Percentiles rank a stretch among this genome's conserved stretches.
phyloP scores from a whole-genome alignment of 164 flowering plant genomes.

The Brasenia schreberi region DNA sequence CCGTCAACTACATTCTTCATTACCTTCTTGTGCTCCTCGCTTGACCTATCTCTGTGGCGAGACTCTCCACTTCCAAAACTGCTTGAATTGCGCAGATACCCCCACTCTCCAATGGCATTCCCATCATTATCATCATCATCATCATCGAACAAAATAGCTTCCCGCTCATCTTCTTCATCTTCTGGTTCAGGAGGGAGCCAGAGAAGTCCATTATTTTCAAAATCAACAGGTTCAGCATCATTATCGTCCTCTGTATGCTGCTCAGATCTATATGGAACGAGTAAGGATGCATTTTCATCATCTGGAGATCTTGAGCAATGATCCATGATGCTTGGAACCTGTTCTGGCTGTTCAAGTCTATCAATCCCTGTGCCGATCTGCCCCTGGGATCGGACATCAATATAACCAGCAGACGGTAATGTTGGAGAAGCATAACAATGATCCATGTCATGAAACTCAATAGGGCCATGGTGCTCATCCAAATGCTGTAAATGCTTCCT shows the following conservation, averaged over 20 bases:
- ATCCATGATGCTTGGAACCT: slow-evolving; percentile 6
- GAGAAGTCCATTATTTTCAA: slow-evolving; percentile 81
- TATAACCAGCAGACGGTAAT: slow-evolving; percentile 25
- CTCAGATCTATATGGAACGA: slow-evolving; percentile 12
- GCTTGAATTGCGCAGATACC: slow-evolving; percentile 45
- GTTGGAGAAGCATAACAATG: slow-evolving; percentile 33
- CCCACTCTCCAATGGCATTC: slow-evolving; percentile 56
- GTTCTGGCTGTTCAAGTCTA: neutral
- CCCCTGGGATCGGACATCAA: neutral
- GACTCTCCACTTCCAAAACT: slow-evolving; percentile 83
- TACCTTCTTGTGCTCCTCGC: slow-evolving; percentile 73
- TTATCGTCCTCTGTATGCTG: slow-evolving; percentile 19
- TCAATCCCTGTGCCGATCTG: neutral
- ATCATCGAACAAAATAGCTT: slow-evolving; percentile 52
- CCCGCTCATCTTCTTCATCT: slow-evolving; percentile 87
- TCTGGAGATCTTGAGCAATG: slow-evolving; percentile 34
- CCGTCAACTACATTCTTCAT: slow-evolving; percentile 94
- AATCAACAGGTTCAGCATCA: slow-evolving; percentile 73
- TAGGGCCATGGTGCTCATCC: slow-evolving; percentile 33
- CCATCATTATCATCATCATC: slow-evolving; percentile 52
- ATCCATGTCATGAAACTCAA: slow-evolving; percentile 37
- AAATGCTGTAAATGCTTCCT: slow-evolving; percentile 28
- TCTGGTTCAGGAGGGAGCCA: slow-evolving; percentile 99
- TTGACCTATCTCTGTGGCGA: slow-evolving; percentile 50
- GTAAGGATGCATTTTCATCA: slow-evolving; percentile 20